A percentile compares a stretch with the other conserved stretches of the same genome.
Conservation (phyloP, 176 grass and related monocot genomes). For the Aegilops umbellulata region DNA sequence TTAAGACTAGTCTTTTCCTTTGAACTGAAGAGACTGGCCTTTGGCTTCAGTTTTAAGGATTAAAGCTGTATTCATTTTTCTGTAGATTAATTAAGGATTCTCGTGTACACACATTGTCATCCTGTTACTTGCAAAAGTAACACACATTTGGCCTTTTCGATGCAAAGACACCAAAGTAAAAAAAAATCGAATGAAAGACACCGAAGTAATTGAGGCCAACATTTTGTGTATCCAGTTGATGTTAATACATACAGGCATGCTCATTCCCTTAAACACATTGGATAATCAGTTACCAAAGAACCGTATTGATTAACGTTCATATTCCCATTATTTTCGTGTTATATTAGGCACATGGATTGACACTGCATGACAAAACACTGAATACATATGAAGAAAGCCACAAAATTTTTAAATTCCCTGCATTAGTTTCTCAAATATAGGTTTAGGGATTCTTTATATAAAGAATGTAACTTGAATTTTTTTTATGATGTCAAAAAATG, state of each 20-base stretch:
- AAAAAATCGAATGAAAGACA: neutral
- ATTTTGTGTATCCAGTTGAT: neutral
- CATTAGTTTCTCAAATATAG: neutral
- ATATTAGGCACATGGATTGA: neutral
- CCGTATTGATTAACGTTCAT: neutral
- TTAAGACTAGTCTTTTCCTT: neutral
- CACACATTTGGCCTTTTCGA: neutral
- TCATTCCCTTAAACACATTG: conserved; percentile 10
- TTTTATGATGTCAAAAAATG: neutral
- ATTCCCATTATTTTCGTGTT: neutral
- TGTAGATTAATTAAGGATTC: neutral
- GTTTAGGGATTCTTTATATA: too few relatives aligned
- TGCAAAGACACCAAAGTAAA: neutral
- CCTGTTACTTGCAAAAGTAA: neutral
- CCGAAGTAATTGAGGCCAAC: neutral
- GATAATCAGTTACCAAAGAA: neutral
- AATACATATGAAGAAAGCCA: conserved; percentile 8
- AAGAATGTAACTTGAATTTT: too few relatives aligned
- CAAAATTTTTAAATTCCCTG: neutral
- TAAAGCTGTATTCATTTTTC: neutral
- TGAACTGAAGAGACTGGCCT: neutral
- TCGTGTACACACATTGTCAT: neutral
- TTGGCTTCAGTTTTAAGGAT: neutral
- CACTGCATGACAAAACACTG: neutral
- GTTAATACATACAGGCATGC: neutral